phyloP scores from a whole-genome alignment of 768 basidiomycete genomes.

The Leccinum subgranulosum region DNA sequence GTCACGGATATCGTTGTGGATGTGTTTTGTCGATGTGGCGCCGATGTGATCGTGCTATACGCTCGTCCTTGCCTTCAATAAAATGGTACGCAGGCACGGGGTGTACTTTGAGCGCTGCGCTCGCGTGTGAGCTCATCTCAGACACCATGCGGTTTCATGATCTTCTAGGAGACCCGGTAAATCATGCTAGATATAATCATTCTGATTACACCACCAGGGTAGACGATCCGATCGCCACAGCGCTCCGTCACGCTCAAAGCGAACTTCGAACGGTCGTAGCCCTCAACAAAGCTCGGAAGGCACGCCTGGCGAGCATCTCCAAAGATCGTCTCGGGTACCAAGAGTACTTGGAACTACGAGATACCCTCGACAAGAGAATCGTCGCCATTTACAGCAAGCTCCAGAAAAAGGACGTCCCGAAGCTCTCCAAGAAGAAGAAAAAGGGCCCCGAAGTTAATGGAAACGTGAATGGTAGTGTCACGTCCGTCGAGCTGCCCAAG shows the following conservation, averaged over 20 bases:
- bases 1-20: no score
- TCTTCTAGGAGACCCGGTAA: constrained; percentile 64
- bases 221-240: constrained; percentile 92
- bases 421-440: constrained; percentile 73
- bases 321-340: constrained; percentile 87
- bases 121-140: no score
- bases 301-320: constrained; percentile 69
- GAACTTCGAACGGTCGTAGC: constrained; percentile 74
- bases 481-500: constrained; percentile 39
- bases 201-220: constrained; percentile 71
- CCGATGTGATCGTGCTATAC: no score
- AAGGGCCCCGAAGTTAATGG: constrained; percentile 41
- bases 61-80: no score
- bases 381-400: constrained; percentile 69
- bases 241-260: constrained; percentile 83
- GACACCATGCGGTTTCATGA: constrained; percentile 80
- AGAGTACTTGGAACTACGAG: constrained; percentile 84
- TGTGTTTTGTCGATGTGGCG: no score
- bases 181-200: constrained; percentile 30
- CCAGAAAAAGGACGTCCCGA: constrained; percentile 77
- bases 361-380: constrained; percentile 86
- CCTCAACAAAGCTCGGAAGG: constrained; percentile 81
- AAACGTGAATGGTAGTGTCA: constrained; percentile 29
- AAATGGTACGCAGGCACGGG: no score
- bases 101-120: no score